phyloP scores from a whole-genome alignment of 164 flowering plant genomes.

The Dillenia turbinata region DNA sequence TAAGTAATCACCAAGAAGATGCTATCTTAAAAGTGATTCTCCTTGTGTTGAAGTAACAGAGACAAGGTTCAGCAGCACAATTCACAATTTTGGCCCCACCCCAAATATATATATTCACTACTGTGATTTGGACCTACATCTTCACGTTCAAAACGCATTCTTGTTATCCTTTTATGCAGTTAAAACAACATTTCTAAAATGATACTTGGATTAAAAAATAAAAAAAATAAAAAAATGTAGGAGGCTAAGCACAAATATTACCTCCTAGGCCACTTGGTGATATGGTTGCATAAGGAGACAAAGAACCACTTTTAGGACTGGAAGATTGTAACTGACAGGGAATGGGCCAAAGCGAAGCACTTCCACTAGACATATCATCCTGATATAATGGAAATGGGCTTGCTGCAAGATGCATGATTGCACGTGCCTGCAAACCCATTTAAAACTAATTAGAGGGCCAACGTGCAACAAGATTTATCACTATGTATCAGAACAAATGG shows the following conservation, averaged over 20 bases:
- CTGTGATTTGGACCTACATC: too few relatives aligned
- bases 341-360: slow-evolving; percentile 17
- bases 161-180: too few relatives aligned
- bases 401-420: slow-evolving; percentile 66
- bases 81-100: too few relatives aligned
- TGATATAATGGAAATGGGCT: slow-evolving; percentile 39
- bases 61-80: too few relatives aligned
- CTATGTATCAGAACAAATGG: slow-evolving; percentile 15
- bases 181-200: too few relatives aligned
- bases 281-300: slow-evolving; percentile 15
- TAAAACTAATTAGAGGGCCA: slow-evolving; percentile 14
- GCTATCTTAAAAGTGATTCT: too few relatives aligned
- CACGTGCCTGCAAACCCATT: slow-evolving; percentile 50
- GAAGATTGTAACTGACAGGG: slow-evolving; percentile 18
- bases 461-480: slow-evolving; percentile 6
- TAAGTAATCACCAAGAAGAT: too few relatives aligned
- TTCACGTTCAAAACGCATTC: too few relatives aligned
- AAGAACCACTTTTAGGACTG: slow-evolving; percentile 12
- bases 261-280: slow-evolving; percentile 32
- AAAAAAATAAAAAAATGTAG: not conserved
- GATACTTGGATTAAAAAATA: not conserved
- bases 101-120: too few relatives aligned
- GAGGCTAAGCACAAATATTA: slow-evolving; percentile 2
- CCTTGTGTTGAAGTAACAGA: too few relatives aligned
- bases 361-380: slow-evolving; percentile 24